Evolutionary conservation across 2,329 filamentous ascomycete species (phyloP), one percentile per base, ranked within the genome.

Genomic region (Chaetomiaceae sp.): DNA sequence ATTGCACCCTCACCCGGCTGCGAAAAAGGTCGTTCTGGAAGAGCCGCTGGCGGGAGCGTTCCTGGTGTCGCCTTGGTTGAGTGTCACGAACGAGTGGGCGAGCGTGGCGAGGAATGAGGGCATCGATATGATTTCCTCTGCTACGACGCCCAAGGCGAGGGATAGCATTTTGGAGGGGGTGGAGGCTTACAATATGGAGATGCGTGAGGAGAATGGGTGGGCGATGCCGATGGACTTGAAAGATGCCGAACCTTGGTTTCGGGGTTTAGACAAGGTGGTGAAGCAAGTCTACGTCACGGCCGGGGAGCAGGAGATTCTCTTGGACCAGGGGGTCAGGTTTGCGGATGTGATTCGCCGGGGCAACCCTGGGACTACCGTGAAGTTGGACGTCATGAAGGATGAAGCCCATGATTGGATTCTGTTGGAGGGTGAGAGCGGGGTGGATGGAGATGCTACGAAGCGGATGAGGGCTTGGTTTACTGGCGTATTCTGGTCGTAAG

Each of bases 381-480:
- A 53, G n/a, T 27, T 69, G 2, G 64, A 70, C 20, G 52, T 65
- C 33, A 27, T 53, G 3, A 64, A 65, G 13, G 58, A 57, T 0
- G 66, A 69, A 33, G 67, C 66, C 0, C 69, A 71, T 23, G 68
- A 69, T 16, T 69, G 66, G 37, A 62, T 71, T 9, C 30, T 68
- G 16, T 36, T 70, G 9, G 66, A 70, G 53, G 62, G 62, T 4
- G 42, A 61, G 27, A 43, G 51, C 14, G 54, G 54, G 9, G 36
- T 57, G 1, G 58, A 64, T 4, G 67, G 65, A 2, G 57, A 62
- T 27, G 66, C 66, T 6, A 69, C 65, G 4, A 54, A 53, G 13
- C 51, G 62, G 36, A 69, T 70, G 67, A 64, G 61, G 53, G 60
- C 54, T 0, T 71, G 69, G 69, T n/a, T 54, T 14, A 45, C 16